A percentile compares a stretch with the other conserved stretches of the same genome.
Conservation (phyloP, 805 yeast genomes). For the Metschnikowia reukaufii region DNA sequence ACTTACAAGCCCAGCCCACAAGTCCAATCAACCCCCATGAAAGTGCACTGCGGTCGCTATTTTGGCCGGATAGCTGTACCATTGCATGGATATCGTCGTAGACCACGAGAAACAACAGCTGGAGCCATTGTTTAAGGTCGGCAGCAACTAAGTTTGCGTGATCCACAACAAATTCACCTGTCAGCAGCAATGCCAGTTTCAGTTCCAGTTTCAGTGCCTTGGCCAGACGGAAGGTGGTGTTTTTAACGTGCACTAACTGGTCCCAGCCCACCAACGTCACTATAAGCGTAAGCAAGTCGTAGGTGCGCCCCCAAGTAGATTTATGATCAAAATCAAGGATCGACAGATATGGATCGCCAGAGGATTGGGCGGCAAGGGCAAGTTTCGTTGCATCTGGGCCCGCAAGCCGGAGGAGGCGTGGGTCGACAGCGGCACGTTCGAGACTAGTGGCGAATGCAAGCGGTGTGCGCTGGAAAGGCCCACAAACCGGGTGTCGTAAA, state of each 20-base stretch:
- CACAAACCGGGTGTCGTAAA: conserved; percentile 36
- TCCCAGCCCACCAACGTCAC: conserved; percentile 82
- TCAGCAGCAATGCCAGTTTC: no score
- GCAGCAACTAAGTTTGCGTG: conserved; percentile 20
- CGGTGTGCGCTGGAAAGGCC: conserved; percentile 40
- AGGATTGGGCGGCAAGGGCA: conserved; percentile 33
- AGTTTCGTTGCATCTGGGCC: conserved; percentile 30
- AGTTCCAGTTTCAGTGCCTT: no score
- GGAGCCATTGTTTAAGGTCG: conserved; percentile 76
- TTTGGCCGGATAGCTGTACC: conserved; percentile 26
- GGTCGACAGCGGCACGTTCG: conserved; percentile 39
- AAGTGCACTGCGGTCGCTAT: conserved; percentile 53
- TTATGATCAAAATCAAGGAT: conserved; percentile 33
- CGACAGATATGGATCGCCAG: conserved; percentile 27
- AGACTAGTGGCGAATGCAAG: conserved; percentile 31
- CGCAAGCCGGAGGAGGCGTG: conserved; percentile 26
- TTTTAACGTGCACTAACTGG: conserved; percentile 60
- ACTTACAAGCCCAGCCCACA: conserved; percentile 41
- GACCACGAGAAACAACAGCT: conserved; percentile 65
- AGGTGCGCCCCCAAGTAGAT: conserved; percentile 48
- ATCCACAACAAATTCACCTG: conserved; percentile 21
- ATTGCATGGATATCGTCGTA: conserved; percentile 55
- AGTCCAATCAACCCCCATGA: conserved; percentile 74
- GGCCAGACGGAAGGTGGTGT: conserved; percentile 65
- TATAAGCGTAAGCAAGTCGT: conserved; percentile 68